These are phyloP conservation scores for Inga oerstediana DNA, from an alignment of 306 rosid species.

Conservation along the genomic window DNA sequence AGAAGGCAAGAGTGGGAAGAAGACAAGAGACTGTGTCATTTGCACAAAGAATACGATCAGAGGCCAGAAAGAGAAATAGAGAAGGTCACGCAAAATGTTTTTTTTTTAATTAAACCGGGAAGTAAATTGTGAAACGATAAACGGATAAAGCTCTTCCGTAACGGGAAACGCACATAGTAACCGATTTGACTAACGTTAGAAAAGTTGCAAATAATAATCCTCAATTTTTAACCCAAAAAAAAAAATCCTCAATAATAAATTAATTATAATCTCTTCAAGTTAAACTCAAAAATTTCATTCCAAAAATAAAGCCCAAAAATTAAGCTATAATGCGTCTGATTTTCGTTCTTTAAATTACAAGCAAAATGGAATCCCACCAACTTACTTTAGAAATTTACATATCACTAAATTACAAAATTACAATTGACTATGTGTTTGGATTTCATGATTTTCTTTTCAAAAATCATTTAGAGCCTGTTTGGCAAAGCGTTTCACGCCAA, in stretches of 20 bases:
- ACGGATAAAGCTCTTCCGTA: not conserved
- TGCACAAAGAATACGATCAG: constrained; percentile 65
- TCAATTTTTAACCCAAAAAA: not conserved
- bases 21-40: constrained; percentile 37
- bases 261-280: no score
- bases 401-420: no score
- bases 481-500: no score
- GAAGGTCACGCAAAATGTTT: constrained; percentile 45
- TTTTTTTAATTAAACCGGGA: not conserved
- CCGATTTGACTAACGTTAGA: not conserved
- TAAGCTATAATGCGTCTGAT: no score
- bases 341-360: no score
- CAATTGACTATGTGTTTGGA: no score
- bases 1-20: constrained; percentile 21
- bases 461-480: no score
- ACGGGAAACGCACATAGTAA: not conserved
- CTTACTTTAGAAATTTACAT: no score
- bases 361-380: no score
- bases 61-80: not conserved
- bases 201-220: not conserved
- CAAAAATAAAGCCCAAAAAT: no score
- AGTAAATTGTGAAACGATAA: not conserved
- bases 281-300: no score
- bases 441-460: no score
- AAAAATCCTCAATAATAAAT: not conserved